Percentiles rank a stretch among this genome's conserved stretches.
Evolutionary conservation across 164 flowering plant genomes (phyloP).

Genomic region (Warburgia ugandensis): DNA sequence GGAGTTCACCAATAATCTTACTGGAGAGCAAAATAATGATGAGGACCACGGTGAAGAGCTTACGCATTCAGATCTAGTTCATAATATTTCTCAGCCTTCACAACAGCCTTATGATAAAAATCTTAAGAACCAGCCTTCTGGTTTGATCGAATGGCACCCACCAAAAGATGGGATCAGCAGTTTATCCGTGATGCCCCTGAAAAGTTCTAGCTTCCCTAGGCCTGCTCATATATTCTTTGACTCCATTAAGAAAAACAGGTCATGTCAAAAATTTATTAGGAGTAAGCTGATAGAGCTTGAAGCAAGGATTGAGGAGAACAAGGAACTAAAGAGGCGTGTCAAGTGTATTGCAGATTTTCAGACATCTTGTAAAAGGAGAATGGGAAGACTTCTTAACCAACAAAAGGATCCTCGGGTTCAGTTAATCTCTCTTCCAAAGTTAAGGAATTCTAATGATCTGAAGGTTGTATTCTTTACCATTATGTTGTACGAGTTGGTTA

Average conservation of each 20-base stretch:
- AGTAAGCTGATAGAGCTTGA: conserved; percentile 61
- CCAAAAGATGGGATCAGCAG: conserved; percentile 11
- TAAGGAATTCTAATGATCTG: conserved; percentile 15
- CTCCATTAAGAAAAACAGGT: conserved; percentile 84
- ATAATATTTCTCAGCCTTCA: conserved; percentile 9
- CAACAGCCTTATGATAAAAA: conserved; percentile 10
- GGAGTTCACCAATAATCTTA: conserved; percentile 27
- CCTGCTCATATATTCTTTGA: conserved; percentile 55
- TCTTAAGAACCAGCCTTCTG: conserved; percentile 18
- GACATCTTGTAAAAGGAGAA: conserved; percentile 45
- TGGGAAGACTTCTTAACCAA: conserved; percentile 46
- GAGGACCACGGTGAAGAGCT: conserved; percentile 22
- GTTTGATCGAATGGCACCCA: conserved; percentile 23
- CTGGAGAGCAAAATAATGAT: conserved; percentile 21
- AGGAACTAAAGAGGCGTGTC: conserved; percentile 44
- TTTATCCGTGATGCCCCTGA: conserved; percentile 17
- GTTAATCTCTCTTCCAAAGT: conserved; percentile 48
- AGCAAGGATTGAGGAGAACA: conserved; percentile 71
- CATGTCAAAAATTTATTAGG: conserved; percentile 62
- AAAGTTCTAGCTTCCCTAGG: conserved; percentile 41
- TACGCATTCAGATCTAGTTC: conserved; percentile 34
- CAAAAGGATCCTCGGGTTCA: conserved; percentile 61
- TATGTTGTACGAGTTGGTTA: background rate
- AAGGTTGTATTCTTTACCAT: conserved; percentile 33
- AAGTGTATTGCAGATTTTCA: conserved; percentile 69